Base-by-base conservation (phyloP, 768 basidiomycete species). In the Amanita inopinata region DNA sequence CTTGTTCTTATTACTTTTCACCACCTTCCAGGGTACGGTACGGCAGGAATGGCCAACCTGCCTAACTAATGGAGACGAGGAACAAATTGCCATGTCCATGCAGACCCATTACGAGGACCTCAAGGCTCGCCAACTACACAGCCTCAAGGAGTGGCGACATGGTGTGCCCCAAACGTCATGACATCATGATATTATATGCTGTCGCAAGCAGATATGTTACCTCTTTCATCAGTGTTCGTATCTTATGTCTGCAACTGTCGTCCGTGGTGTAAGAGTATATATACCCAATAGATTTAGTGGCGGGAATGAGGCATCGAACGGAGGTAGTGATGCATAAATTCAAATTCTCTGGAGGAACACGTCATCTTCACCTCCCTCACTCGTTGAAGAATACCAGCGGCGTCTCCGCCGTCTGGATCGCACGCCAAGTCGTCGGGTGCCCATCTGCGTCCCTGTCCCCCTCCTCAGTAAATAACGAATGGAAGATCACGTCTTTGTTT, bases 311-410 rank as follows among this genome's bases (percentile, higher is more conserved):
- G n/a, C n/a, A n/a, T n/a, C n/a, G n/a, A n/a, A n/a, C n/a, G 19
- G 22, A 31, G 10, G n/a, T 10, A 22, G 20, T 23, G 33, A 22
- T 31, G 8, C 31, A 25, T 14, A 22, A 12, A n/a, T 5, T 17
- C n/a, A 17, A 2, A 24, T 33, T 6, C 32, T 23, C 33, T 31
- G n/a, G n/a, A n/a, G n/a, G 28, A 31, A 9, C 32, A 12, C 43
- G 15, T 49, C 28, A 25, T 32, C 32, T 32, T 8, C 25, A 33
- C 34, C 23, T 23, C 22, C 4, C 14, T 66, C 59, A 83, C 63
- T 82, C 80, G 53, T 80, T 74, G 67, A 83, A 83, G 61, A 81
- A 80, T 48, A 78, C 73, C 42, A 88, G 62, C 2, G 78, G 77
- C 12, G 66, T 72, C 44, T 73, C 69, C 24, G 53, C 48, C 2